Evolutionary conservation across 2,329 filamentous ascomycete species (phyloP), one percentile per base, ranked within the genome.

Genomic region (Hypoxylon sp.): DNA sequence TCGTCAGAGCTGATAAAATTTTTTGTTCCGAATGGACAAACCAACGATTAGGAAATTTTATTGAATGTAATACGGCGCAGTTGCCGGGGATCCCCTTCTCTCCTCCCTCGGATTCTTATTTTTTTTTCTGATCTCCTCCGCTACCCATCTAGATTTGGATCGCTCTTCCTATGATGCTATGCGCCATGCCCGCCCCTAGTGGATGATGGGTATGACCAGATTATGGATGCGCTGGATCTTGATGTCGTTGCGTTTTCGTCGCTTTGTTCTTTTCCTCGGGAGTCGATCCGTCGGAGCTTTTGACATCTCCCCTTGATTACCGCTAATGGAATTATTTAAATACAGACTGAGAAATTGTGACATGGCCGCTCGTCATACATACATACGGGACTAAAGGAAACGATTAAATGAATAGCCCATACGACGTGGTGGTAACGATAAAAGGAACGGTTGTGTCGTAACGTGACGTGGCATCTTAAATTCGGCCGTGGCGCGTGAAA

Each of bases 401-500:
- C 17, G 6, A 46, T 50, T 31, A 42, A 51, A 19, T 47, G 35
- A 66, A 66, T 57, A 39, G 39, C 39, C 57, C 44, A 69, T 55
- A 48, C 53, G 48, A 57, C 62, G 13, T 31, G 22, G 47, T 58
- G 22, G 37, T 48, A 53, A 69, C 26, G 24, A 59, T 63, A 57
- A 19, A 69, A 35, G 59, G 59, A 54, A 69, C 44, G 26, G 48
- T 58, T 44, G 31, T 59, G 63, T 69, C 67, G 51, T 69, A 44
- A 69, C 24, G 35, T 55, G 67, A 46, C 63, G 63, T 69, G 67
- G 50, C 54, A 60, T 66, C 59, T 58, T 63, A 11, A 61, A 63
- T 60, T 60, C 42, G 50, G 63, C 67, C 58, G 58, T 66, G 48
- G 62, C 66, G 66, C 62, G 46, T 63, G 59, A 69, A 55, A 59